Conservation (phyloP, 2,329 filamentous ascomycete genomes). For the Apiospora pterosperma region DNA sequence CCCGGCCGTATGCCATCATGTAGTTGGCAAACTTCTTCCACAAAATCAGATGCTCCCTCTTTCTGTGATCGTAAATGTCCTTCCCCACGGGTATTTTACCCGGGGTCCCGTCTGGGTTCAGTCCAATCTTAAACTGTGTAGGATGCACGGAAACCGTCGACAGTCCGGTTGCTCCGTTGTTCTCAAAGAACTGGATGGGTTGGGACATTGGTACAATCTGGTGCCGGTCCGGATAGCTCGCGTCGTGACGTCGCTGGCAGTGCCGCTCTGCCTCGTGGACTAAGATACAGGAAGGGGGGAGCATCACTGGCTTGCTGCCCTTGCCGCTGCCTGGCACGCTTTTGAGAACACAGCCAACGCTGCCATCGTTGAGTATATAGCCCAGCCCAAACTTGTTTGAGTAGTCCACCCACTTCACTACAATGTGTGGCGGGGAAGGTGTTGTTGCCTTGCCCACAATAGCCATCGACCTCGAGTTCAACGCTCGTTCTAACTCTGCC, state of each 20-base stretch:
- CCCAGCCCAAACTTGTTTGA: constrained; percentile 83
- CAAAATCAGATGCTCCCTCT: constrained; percentile 61
- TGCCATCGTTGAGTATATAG: constrained; percentile 80
- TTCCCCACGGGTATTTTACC: constrained; percentile 60
- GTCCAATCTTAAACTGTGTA: constrained; percentile 53
- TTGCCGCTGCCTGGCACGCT: constrained; percentile 50
- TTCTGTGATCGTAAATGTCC: constrained; percentile 62
- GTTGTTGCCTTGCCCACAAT: constrained; percentile 52
- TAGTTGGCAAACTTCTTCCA: constrained; percentile 76
- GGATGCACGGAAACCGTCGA: constrained; percentile 62
- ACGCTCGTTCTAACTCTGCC: constrained; percentile 56
- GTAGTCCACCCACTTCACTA: constrained; percentile 84
- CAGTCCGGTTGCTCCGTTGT: constrained; percentile 62
- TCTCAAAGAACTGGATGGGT: constrained; percentile 71
- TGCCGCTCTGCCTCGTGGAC: constrained; percentile 70
- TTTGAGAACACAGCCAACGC: constrained; percentile 67
- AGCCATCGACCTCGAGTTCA: constrained; percentile 62
- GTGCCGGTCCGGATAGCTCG: constrained; percentile 51
- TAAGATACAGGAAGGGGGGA: constrained; percentile 69
- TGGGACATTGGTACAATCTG: constrained; percentile 63
- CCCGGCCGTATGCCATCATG: constrained; percentile 70
- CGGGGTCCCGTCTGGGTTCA: constrained; percentile 56
- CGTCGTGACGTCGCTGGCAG: constrained; percentile 58
- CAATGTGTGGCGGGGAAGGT: constrained; percentile 58
- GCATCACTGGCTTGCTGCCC: constrained; percentile 45